Base-by-base conservation (phyloP, 495 filamentous ascomycete genomes). In the Beverwykella pulmonaria region DNA sequence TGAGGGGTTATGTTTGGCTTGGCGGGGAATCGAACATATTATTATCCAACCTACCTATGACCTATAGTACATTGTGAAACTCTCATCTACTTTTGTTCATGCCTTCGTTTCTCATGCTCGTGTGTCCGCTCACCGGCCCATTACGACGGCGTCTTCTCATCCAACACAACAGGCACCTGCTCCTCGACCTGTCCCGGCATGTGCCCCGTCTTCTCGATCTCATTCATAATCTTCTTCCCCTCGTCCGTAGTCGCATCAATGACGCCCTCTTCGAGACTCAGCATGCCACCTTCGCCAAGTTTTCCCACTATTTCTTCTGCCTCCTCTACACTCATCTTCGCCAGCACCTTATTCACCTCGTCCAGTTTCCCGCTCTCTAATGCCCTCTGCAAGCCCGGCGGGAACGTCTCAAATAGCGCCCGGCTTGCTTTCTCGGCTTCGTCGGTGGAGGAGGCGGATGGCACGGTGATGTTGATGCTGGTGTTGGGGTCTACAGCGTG, bases 241-340 rank as follows among this genome's bases (percentile, higher is more conserved):
- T 97, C 92, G 66, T 93, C 91, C 0, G 94, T 98, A 23, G 93
- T 98, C 7, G 91, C 91, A 79, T 98, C 94, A 71, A 98, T 93
- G 55, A 98, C 91, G 34, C 93, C 87, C 68, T 93, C 85, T 74
- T 98, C 93, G 49, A 98, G 75, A 74, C 91, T 96, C 68, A 98
- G 79, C 85, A 98, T 94, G 19, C 90, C 92, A 6, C 92, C 90
- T 81, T 97, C 84, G 22, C 93, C 86, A 54, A 98, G 78, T 73
- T 90, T 84, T 68, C 85, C 90, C 48, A 98, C 92, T 22, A 98
- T 75, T 70, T 92, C 89, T 79, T 98, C 95, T 0, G 95, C 94
- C 63, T 97, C 93, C 44, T 89, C 88, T 0, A 98, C 92, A 62
- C 85, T 89, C 93, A 98, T 91, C 74, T 90, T 90, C 23, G 91